Conservation (phyloP, 768 basidiomycete species). For the Hebeloma cylindrosporum region DNA sequence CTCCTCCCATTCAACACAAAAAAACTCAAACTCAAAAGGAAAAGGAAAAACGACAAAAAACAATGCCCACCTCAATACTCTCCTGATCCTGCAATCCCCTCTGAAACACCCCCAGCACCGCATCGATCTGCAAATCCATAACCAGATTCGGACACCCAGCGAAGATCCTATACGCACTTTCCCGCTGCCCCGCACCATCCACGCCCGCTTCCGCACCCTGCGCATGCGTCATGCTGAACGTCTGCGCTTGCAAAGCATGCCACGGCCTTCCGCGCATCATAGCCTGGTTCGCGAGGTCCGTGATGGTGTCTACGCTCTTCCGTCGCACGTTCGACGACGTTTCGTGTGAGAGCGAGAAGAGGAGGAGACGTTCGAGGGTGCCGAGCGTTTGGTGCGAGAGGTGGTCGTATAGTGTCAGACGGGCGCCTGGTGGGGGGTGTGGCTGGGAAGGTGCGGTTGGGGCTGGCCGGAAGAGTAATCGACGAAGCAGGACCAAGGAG, state of each 20-base stretch:
- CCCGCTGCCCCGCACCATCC: conserved; percentile 37
- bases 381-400: conserved; percentile 64
- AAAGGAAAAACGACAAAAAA: conserved; percentile 2
- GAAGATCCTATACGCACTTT: conserved; percentile 71
- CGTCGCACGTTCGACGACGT: conserved; percentile 55
- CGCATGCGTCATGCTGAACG: conserved; percentile 62
- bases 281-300: conserved; percentile 72
- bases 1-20: not conserved
- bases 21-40: not conserved
- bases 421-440: conserved; percentile 24
- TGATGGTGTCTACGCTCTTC: conserved; percentile 73
- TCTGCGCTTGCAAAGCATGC: conserved; percentile 76
- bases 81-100: conserved; percentile 66
- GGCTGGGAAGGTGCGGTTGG: conserved; percentile 24
- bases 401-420: conserved; percentile 76
- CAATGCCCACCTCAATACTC: conserved; percentile 57
- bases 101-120: conserved; percentile 64
- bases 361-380: conserved; percentile 69
- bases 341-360: conserved; percentile 69
- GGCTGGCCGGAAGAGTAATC: conserved; percentile 70
- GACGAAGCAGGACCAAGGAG: conserved; percentile 76
- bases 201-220: conserved; percentile 19
- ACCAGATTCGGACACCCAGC: conserved; percentile 74
- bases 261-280: conserved; percentile 78
- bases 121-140: conserved; percentile 72